Percentiles rank a stretch among this genome's conserved stretches.
Conservation (phyloP, 805 yeast species). For the Myxozyma neotropica region DNA sequence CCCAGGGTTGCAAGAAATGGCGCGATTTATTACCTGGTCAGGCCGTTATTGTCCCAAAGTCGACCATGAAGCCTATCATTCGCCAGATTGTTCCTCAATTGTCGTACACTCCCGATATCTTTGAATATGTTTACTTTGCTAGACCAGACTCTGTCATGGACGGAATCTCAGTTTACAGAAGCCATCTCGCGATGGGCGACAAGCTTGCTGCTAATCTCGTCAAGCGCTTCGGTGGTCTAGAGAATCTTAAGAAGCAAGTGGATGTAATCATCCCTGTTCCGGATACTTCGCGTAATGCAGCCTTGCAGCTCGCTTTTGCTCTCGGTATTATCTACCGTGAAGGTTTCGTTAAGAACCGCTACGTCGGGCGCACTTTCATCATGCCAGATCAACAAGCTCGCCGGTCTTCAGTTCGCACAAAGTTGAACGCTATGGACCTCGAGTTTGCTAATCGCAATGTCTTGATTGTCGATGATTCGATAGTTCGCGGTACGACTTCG, state of each 20-base stretch:
- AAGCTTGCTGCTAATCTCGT: constrained; percentile 76
- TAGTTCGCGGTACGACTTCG: constrained; percentile 97
- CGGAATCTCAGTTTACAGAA: constrained; percentile 93
- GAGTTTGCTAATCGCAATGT: constrained; percentile 87
- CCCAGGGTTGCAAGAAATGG: constrained; percentile 79
- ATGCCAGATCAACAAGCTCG: constrained; percentile 98
- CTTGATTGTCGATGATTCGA: constrained; percentile 91
- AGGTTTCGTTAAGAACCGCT: constrained; percentile 95
- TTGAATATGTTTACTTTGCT: constrained; percentile 97
- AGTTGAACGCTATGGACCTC: constrained; percentile 92
- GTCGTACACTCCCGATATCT: constrained; percentile 90
- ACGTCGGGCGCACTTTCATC: constrained; percentile 96
- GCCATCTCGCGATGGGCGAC: constrained; percentile 91
- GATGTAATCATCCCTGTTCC: constrained; percentile 98
- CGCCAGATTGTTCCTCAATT: constrained; percentile 79
- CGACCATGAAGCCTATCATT: constrained; percentile 71
- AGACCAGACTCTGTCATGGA: constrained; percentile 95
- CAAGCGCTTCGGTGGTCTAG: constrained; percentile 47
- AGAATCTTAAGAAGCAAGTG: constrained; percentile 57
- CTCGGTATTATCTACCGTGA: constrained; percentile 86
- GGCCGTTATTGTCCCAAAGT: constrained; percentile 90
- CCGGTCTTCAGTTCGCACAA: constrained; percentile 88
- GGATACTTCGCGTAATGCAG: constrained; percentile 96
- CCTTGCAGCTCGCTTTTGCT: constrained; percentile 84
- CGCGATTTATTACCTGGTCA: constrained; percentile 92